Conservation (phyloP, 768 basidiomycete species). For the Paxillus ammoniavirescens region DNA sequence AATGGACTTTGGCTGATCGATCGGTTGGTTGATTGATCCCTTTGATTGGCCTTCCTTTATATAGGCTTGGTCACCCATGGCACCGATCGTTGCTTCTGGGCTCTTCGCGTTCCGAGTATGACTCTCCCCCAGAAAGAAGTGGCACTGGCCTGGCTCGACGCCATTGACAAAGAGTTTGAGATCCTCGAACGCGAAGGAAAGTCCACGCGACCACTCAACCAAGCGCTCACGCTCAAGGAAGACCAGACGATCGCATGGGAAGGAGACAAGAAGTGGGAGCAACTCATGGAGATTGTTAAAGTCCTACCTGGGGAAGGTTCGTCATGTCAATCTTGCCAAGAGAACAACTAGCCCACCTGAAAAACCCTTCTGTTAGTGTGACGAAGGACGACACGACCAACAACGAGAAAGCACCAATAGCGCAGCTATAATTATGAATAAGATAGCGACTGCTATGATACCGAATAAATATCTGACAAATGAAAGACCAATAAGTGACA, state of each 20-base stretch:
- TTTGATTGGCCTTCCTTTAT: neutral
- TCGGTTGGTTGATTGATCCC: neutral
- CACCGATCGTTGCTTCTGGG: constrained; percentile 63
- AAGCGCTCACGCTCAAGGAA: constrained; percentile 48
- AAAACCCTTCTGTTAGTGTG: neutral
- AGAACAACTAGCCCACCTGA: neutral
- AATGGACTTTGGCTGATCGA: neutral
- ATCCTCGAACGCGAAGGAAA: constrained; percentile 37
- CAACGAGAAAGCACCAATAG: neutral
- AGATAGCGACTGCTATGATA: constrained; percentile 5
- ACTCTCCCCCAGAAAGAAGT: constrained; percentile 42
- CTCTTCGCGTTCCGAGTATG: constrained; percentile 52
- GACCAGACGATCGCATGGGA: constrained; percentile 56
- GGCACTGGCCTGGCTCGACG: constrained; percentile 56
- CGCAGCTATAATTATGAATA: constrained; percentile 6
- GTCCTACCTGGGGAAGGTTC: constrained; percentile 28
- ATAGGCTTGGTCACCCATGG: constrained; percentile 72
- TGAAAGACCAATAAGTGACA: neutral
- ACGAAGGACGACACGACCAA: neutral
- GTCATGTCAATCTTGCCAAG: neutral
- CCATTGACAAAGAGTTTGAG: constrained; percentile 44
- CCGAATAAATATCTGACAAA: neutral
- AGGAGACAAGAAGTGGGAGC: constrained; percentile 53
- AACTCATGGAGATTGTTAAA: constrained; percentile 39
- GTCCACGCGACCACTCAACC: constrained; percentile 32